Percentiles rank a stretch among this genome's conserved stretches.
phyloP scores from a whole-genome alignment of 345 rosid genomes.

The Gynandropsis gynandra region DNA sequence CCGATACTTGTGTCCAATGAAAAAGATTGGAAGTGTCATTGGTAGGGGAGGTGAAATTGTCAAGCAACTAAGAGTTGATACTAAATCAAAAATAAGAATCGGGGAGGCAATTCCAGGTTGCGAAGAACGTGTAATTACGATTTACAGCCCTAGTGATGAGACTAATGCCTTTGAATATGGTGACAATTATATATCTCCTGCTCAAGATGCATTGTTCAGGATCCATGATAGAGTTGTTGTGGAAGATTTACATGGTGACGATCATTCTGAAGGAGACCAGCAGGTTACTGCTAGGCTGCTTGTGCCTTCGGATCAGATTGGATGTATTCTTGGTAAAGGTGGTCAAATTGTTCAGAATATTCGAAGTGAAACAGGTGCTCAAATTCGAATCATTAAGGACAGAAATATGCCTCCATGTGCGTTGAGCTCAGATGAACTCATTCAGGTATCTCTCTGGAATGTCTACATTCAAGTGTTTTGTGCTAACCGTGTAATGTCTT shows the following conservation, averaged over 20 bases:
- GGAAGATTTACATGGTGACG: conserved; percentile 58
- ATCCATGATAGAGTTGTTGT: conserved; percentile 80
- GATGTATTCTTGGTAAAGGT: conserved; percentile 91
- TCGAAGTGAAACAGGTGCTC: conserved; percentile 84
- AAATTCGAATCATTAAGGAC: conserved; percentile 86
- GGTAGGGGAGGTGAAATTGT: conserved; percentile 96
- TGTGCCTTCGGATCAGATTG: conserved; percentile 98
- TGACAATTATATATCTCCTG: conserved; percentile 55
- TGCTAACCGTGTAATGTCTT: conserved; percentile 1
- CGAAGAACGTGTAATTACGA: conserved; percentile 91
- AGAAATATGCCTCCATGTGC: conserved; percentile 84
- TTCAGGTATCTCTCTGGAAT: conserved; percentile 48
- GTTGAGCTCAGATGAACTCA: conserved; percentile 78
- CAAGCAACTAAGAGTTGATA: conserved; percentile 75
- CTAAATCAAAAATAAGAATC: conserved; percentile 78
- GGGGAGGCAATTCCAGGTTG: conserved; percentile 70
- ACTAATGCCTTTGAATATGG: conserved; percentile 58
- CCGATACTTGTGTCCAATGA: conserved; percentile 72
- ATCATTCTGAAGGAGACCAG: conserved; percentile 46
- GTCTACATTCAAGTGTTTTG: neutral
- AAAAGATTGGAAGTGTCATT: conserved; percentile 89
- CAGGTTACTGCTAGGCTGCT: conserved; percentile 71
- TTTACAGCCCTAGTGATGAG: conserved; percentile 81
- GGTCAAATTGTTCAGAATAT: conserved; percentile 87
- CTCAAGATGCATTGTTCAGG: conserved; percentile 86